Percentiles rank a stretch among this genome's conserved stretches.
These are phyloP conservation scores for Oryza coarctata DNA, from an alignment of 176 grass and related monocot genomes.

Conservation along the genomic window DNA sequence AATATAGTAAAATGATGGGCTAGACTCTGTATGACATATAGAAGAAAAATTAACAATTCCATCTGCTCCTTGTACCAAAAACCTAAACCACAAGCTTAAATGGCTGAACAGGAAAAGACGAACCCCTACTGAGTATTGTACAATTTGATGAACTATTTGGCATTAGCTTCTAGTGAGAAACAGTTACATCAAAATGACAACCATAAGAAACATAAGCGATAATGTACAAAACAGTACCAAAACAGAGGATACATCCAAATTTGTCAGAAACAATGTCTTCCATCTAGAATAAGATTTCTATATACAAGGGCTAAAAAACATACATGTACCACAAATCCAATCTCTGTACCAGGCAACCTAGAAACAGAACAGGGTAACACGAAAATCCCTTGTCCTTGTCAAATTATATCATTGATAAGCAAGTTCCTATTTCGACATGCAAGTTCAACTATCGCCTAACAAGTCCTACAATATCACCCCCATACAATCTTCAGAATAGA, in stretches of 20 bases:
- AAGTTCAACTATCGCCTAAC: not conserved
- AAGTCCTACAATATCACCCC: not conserved
- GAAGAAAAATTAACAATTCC: not conserved
- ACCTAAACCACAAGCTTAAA: not conserved
- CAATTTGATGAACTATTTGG: not conserved
- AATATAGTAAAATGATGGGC: not conserved
- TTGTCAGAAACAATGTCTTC: not conserved
- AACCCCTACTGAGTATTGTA: not conserved
- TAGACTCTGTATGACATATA: not conserved
- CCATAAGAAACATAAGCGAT: not conserved
- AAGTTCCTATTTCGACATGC: not conserved
- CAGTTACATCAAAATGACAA: not conserved
- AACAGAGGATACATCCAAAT: not conserved
- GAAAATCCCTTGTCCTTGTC: not conserved
- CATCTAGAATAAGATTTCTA: not conserved
- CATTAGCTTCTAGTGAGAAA: not conserved
- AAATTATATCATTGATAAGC: not conserved
- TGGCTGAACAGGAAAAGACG: not conserved
- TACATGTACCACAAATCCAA: conserved; percentile 6
- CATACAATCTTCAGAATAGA: not conserved
- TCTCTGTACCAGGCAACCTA: not conserved
- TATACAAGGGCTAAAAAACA: not conserved
- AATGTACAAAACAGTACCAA: not conserved
- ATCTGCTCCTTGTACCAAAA: not conserved
- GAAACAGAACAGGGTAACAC: not conserved